Base-by-base conservation (phyloP, 768 basidiomycete species). In the Lepiota venenata region DNA sequence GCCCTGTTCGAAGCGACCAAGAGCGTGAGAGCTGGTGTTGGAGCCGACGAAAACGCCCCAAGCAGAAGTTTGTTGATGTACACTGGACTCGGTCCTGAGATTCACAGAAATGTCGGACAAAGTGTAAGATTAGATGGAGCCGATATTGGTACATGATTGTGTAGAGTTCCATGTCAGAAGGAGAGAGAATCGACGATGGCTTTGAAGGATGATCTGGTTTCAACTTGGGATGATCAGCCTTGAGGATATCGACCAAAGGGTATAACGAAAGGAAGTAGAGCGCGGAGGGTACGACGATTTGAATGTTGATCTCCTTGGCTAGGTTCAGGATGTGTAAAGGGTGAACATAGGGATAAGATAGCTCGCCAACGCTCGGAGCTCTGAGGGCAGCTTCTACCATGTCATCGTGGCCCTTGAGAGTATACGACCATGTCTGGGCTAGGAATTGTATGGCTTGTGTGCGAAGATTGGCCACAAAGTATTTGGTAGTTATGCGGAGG, bases 201-300 rank as follows among this genome's bases (percentile, higher is more conserved):
- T 74, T 73, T 1, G 81, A 79, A 4, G 77, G 75, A 60, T 81
- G 78, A 21, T 74, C 62, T 35, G 74, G 59, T 37, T 63, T 57
- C 10, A 84, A 73, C 63, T 84, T 84, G 0, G 80, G 76, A 57
- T 83, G 82, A 48, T 81, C 76, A 14, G 58, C 76, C 9, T 69
- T 64, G 8, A 83, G 66, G 16, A 83, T 66, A 53, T 79, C 78
- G 38, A 69, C 63, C 32, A 84, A 68, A 4, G 75, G 74, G 58
- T 84, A 83, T 11, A 82, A 62, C 22, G 81, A 81, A n/a, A 83
- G 72, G 65, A 82, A 82, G 59, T 83, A 84, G 10, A 82, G 51
- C 8, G 74, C 77, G 8, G 80, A 74, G 2, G 82, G 82, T 35
- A 82, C 52, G 44, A 83, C 57, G 47, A 80, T 64, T 21, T 64